Evolutionary conservation across 164 flowering plant genomes (phyloP).

Genomic region (Santalum album): DNA sequence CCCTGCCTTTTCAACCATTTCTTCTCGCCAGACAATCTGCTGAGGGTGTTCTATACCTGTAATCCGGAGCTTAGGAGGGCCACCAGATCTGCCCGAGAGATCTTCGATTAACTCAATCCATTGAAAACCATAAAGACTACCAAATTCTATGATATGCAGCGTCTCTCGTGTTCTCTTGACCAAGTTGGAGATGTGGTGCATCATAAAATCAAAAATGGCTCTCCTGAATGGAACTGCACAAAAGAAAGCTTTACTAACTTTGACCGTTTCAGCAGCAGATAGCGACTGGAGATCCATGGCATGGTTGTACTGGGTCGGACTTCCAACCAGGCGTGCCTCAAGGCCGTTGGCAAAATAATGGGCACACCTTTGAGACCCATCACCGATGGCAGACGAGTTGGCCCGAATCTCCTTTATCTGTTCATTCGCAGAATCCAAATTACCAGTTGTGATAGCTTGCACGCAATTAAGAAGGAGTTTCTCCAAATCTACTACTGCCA

Average conservation of each 20-base stretch:
- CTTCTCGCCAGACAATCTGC: background rate
- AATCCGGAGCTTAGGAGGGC: background rate
- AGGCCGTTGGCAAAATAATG: background rate
- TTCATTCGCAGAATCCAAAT: constrained; percentile 8
- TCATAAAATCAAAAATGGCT: background rate
- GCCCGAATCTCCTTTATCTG: constrained; percentile 7
- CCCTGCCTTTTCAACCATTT: constrained; percentile 55
- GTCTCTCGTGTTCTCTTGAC: background rate
- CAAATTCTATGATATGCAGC: background rate
- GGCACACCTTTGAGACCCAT: background rate
- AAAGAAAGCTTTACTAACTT: background rate
- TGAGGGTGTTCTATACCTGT: background rate
- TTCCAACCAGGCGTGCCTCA: background rate
- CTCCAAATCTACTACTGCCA: constrained; percentile 11
- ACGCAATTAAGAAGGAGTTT: constrained; percentile 12
- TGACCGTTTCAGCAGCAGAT: background rate
- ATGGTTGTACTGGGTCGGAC: background rate
- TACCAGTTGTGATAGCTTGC: constrained; percentile 10
- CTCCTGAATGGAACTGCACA: background rate
- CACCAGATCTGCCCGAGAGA: background rate
- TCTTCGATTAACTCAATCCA: background rate
- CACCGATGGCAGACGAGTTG: background rate
- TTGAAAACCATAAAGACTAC: background rate
- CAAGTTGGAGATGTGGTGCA: background rate
- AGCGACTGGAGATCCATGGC: background rate